Conservation (phyloP, 1,139 yeast species). For the Hyphopichia wangnamkhiaoensis region DNA sequence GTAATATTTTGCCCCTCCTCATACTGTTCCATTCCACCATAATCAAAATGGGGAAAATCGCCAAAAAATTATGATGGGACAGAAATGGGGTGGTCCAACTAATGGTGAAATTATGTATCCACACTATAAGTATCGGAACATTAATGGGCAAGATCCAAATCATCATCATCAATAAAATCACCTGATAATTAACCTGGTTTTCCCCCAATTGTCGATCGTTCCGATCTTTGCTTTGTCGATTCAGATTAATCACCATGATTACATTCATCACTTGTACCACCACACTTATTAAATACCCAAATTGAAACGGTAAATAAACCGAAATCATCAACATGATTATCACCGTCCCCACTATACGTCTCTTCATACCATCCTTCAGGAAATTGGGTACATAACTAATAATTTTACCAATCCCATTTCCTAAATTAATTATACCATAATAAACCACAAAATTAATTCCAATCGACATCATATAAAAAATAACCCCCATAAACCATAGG, state of each 20-base stretch:
- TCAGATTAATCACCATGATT: slow-evolving; percentile 19
- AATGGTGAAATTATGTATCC: slow-evolving; percentile 66
- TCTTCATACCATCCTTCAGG: background rate
- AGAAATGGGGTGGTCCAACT: slow-evolving; percentile 76
- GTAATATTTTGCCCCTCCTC: background rate
- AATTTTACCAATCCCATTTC: background rate
- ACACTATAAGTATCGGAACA: slow-evolving; percentile 67
- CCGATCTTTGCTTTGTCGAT: background rate
- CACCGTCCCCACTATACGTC: slow-evolving; percentile 30
- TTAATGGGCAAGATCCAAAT: slow-evolving; percentile 70
- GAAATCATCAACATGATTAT: slow-evolving; percentile 38
- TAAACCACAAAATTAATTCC: slow-evolving; percentile 43
- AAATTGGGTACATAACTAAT: background rate
- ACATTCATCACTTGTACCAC: slow-evolving; percentile 53
- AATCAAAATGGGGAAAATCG: slow-evolving; percentile 62
- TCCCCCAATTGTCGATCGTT: too few relatives aligned
- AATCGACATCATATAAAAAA: slow-evolving; percentile 55
- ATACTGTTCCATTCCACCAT: slow-evolving; percentile 47
- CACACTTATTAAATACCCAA: slow-evolving; percentile 64
- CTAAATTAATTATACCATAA: slow-evolving; percentile 2
- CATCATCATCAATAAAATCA: slow-evolving; percentile 58
- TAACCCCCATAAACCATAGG: slow-evolving; percentile 59
- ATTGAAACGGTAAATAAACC: slow-evolving; percentile 74
- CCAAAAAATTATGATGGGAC: slow-evolving; percentile 71
- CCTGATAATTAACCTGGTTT: slow-evolving; percentile 45